Evolutionary conservation across 2,329 filamentous ascomycete genomes (phyloP).

Genomic region (Pseudopithomyces maydicus): DNA sequence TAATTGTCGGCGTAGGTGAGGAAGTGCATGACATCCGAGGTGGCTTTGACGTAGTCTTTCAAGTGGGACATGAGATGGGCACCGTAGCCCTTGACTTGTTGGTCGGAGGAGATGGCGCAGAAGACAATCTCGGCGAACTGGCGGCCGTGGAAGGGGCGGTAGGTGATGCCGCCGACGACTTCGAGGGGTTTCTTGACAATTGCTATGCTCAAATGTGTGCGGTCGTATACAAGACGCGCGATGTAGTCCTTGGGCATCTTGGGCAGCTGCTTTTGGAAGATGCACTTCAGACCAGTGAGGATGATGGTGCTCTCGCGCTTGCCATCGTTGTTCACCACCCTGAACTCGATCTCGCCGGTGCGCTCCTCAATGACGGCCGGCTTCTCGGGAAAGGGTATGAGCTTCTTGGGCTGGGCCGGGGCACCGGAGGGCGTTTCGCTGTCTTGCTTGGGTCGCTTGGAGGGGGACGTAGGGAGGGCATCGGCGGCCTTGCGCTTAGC

Average conservation of each 20-base stretch:
- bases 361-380: slow-evolving; percentile 93
- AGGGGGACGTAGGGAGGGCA: slow-evolving; percentile 59
- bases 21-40: slow-evolving; percentile 97
- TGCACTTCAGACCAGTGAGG: slow-evolving; percentile 92
- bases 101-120: slow-evolving; percentile 94
- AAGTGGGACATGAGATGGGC: slow-evolving; percentile 97
- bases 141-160: slow-evolving; percentile 88
- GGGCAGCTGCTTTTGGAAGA: slow-evolving; percentile 97
- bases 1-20: slow-evolving; percentile 99
- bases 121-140: slow-evolving; percentile 98
- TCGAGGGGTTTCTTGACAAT: slow-evolving; percentile 97
- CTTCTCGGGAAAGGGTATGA: slow-evolving; percentile 90
- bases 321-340: slow-evolving; percentile 96
- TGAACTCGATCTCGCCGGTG: slow-evolving; percentile 92
- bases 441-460: slow-evolving; percentile 60
- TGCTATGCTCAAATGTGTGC: slow-evolving; percentile 93
- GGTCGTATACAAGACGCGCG: slow-evolving; percentile 93
- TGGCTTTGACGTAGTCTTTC: slow-evolving; percentile 97
- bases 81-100: slow-evolving; percentile 98
- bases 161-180: slow-evolving; percentile 95
- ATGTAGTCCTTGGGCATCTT: slow-evolving; percentile 99
- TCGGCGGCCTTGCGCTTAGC: slow-evolving; percentile 78
- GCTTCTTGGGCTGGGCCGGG: slow-evolving; percentile 58
- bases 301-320: slow-evolving; percentile 88
- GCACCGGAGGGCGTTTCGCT: slow-evolving; percentile 44